phyloP scores from a whole-genome alignment of 2,329 filamentous ascomycete species.

The Fusarium stilboides region DNA sequence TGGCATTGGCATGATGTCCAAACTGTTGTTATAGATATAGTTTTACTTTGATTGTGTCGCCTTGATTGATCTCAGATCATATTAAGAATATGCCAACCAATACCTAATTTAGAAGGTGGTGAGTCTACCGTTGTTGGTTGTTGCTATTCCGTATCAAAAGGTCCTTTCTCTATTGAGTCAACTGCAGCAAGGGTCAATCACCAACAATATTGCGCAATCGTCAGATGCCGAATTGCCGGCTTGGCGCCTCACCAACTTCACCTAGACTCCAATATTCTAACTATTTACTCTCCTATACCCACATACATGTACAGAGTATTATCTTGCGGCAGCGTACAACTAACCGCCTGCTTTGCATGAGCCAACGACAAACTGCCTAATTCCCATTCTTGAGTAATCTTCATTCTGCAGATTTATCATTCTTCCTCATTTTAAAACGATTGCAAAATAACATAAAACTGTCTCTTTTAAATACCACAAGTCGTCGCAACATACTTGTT shows the following conservation, averaged over 20 bases:
- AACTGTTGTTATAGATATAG: too few relatives aligned
- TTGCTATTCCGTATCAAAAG: background rate
- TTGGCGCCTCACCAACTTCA: too few relatives aligned
- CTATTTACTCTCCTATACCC: background rate
- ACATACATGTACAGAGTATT: background rate
- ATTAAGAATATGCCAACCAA: background rate
- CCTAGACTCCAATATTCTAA: background rate
- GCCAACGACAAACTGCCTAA: too few relatives aligned
- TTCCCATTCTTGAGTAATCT: too few relatives aligned
- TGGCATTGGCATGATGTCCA: too few relatives aligned
- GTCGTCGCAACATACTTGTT: rapidly evolving
- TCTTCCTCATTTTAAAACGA: rapidly evolving
- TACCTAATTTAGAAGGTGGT: background rate
- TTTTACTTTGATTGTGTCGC: too few relatives aligned
- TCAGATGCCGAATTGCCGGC: background rate
- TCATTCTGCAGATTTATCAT: background rate
- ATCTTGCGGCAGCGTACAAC: too few relatives aligned
- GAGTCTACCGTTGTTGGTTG: background rate
- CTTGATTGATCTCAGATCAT: too few relatives aligned
- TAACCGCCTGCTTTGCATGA: too few relatives aligned
- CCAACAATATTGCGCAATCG: background rate
- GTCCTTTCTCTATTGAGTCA: background rate
- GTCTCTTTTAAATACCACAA: background rate
- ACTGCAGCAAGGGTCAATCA: background rate
- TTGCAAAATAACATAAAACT: background rate